Percentiles rank a stretch among this genome's conserved stretches.
Conservation (phyloP, 139 green algal genomes). For the Picochlorum costavermella region DNA sequence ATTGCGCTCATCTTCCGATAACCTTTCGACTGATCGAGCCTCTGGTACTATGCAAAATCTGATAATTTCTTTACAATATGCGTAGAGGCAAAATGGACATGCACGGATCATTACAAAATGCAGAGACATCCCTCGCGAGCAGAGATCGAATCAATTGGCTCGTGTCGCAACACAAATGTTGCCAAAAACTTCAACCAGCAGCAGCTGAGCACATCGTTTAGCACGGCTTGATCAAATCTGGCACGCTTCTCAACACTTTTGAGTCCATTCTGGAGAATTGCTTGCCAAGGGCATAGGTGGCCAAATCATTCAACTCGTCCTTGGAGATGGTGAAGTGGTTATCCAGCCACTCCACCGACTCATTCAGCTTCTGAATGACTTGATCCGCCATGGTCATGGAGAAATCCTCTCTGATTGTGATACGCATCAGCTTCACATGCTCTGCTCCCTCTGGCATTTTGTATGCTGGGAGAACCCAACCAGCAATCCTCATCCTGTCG, state of each 20-base stretch:
- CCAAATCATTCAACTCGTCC: slow-evolving; percentile 12
- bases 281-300: background rate
- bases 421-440: slow-evolving; percentile 21
- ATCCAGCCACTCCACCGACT: slow-evolving; percentile 41
- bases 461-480: slow-evolving; percentile 64
- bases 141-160: too few species aligned
- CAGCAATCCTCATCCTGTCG: slow-evolving; percentile 37
- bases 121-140: too few species aligned
- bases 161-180: background rate
- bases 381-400: slow-evolving; percentile 25
- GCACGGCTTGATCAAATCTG: background rate
- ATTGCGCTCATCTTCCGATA: too few species aligned
- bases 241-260: background rate
- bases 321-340: slow-evolving; percentile 35
- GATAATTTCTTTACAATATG: too few species aligned
- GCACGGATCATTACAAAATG: too few species aligned
- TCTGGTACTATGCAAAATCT: too few species aligned
- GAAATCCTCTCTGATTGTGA: slow-evolving; percentile 45
- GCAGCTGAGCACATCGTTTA: background rate
- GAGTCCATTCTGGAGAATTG: slow-evolving; percentile 5
- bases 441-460: slow-evolving; percentile 42
- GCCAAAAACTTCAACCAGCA: background rate
- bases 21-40: too few species aligned
- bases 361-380: slow-evolving; percentile 33
- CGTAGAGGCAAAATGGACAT: too few species aligned